Conservation (phyloP, 208 protist genomes). For the Acanthamoeba quina region DNA sequence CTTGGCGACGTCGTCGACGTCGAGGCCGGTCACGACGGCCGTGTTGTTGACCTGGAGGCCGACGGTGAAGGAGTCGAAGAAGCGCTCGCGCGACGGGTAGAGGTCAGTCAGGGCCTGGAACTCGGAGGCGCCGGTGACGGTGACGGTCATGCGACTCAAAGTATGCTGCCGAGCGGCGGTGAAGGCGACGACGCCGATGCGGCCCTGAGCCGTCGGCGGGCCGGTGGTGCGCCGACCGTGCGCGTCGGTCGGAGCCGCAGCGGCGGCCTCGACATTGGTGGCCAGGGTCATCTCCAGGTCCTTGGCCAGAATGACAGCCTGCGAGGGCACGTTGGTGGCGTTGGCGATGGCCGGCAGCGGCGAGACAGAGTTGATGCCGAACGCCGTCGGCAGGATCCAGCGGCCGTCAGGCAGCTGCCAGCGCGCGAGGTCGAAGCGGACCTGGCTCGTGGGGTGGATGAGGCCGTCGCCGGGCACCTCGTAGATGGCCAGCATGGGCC, state of each 20-base stretch:
- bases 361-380: background rate
- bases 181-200: background rate
- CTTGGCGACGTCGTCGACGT: background rate
- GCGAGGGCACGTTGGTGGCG: background rate
- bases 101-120: constrained; percentile 4
- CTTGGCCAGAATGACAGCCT: background rate
- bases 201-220: background rate
- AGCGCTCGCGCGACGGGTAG: constrained; percentile 15
- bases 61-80: constrained; percentile 32
- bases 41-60: constrained; percentile 2
- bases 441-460: background rate
- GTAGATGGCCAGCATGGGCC: constrained; percentile 20
- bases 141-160: background rate
- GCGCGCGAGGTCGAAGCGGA: constrained; percentile 44
- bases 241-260: background rate
- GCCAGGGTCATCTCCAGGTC: constrained; percentile 1
- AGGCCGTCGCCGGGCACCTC: background rate
- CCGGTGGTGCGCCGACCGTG: background rate
- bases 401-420: background rate
- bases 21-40: background rate
- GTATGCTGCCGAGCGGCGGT: background rate
- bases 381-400: constrained; percentile 5
- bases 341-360: constrained; percentile 28
- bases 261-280: background rate
- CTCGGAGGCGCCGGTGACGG: background rate